Evolutionary conservation across 2,329 filamentous ascomycete genomes (phyloP), one percentile per base, ranked within the genome.

Genomic region (Pseudopithomyces chartarum): DNA sequence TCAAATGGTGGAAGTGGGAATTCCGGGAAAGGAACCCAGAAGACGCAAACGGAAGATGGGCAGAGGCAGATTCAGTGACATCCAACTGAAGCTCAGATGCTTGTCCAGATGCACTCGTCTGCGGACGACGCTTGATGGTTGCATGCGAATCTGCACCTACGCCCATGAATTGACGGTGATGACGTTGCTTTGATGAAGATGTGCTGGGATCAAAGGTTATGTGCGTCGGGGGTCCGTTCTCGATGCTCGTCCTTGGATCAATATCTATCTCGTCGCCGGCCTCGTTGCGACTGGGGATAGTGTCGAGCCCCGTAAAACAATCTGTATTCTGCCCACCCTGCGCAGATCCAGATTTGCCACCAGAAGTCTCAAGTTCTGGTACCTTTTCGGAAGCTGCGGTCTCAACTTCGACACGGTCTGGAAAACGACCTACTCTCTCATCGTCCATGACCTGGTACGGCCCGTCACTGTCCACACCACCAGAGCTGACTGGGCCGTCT

Each of bases 1-100:
- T 77, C 45, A 82, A 45, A 54, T 82, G 78, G 45, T 75, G 60
- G 44, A 84, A 83, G 17, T 76, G 68, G 0, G 80, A 82, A 60
- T 83, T 84, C 1, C 80, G 38, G 2, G 80, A 80, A 1, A 81
- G 75, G 6, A 64, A 57, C 53, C 58, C 45, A 52, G 54, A 19
- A 51, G 68, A 38, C 64, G 59, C 47, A 52, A 67, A 58, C 2
- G 60, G 57, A 11, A 65, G 38, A 34, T 60, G 53, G 10, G 55
- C 56, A 15, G 48, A 38, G 12, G 61, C 53, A 17, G 52, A 54
- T 43, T 55, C 17, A 48, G 57, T 29, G 15, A 20, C 36, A 5
- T 62, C 58, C 13, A 52, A 23, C 19, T 33, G 45, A 33, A 34
- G 43, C 12, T 68, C 58, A 39, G 65, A 62, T 49, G 45, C n/a